Percentiles rank a stretch among this genome's conserved stretches.
phyloP scores from a whole-genome alignment of 176 grass and related monocot genomes.

The Aegilops bicornis region DNA sequence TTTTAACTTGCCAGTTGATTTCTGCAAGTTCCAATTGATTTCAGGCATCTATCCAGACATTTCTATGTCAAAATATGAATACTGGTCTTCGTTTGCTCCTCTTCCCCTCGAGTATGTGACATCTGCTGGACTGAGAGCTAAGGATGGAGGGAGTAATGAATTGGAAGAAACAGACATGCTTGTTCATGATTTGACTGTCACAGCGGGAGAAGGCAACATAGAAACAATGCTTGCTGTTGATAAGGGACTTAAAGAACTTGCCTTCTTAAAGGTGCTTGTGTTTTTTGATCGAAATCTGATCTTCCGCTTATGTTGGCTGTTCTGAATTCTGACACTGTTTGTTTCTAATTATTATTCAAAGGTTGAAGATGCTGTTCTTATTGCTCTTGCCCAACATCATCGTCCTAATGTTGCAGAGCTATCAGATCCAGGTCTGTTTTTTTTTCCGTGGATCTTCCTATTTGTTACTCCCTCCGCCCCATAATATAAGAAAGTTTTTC shows the following conservation, averaged over 20 bases:
- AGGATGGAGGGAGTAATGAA: slow-evolving; percentile 60
- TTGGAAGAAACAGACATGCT: slow-evolving; percentile 52
- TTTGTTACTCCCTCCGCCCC: not conserved
- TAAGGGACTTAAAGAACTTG: slow-evolving; percentile 92
- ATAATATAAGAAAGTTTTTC: no score
- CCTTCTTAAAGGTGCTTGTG: slow-evolving; percentile 68
- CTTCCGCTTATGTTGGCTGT: not conserved
- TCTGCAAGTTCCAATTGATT: slow-evolving; percentile 1
- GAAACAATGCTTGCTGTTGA: slow-evolving; percentile 95
- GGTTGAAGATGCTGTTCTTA: slow-evolving; percentile 91
- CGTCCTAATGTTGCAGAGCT: slow-evolving; percentile 54
- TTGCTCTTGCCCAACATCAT: slow-evolving; percentile 72
- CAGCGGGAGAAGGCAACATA: slow-evolving; percentile 82
- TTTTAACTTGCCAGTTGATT: slow-evolving; percentile 7
- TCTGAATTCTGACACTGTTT: slow-evolving; percentile 10
- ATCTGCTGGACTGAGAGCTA: slow-evolving; percentile 82
- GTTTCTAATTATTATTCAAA: slow-evolving; percentile 32
- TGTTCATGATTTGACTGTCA: slow-evolving; percentile 56
- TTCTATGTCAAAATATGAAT: slow-evolving; percentile 76
- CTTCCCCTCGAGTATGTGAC: slow-evolving; percentile 88
- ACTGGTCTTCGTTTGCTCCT: slow-evolving; percentile 95
- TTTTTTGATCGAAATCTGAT: not conserved
- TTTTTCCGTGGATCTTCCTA: not conserved
- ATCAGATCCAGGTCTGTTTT: slow-evolving; percentile 50
- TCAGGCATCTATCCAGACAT: slow-evolving; percentile 90